A percentile compares a stretch with the other conserved stretches of the same genome.
phyloP scores from a whole-genome alignment of 768 basidiomycete species.

The Boletus sensibilis region DNA sequence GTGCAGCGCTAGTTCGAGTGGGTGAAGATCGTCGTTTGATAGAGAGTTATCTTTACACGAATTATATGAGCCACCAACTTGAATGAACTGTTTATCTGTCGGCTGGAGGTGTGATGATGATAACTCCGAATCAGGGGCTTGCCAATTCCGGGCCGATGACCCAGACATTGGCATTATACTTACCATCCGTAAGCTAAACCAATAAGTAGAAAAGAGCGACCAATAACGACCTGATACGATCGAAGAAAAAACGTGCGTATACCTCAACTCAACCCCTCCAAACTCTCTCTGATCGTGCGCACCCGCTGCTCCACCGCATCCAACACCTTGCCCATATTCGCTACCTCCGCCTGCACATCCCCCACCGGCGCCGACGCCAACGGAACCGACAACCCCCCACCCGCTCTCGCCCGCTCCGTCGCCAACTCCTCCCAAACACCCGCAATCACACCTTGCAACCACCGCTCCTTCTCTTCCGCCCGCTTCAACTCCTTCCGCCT shows the following conservation, averaged over 20 bases:
- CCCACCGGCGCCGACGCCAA: slow-evolving; percentile 20
- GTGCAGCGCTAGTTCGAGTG: background rate
- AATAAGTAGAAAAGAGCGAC: background rate
- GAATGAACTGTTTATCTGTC: too few relatives aligned
- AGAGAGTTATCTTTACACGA: background rate
- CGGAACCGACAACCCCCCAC: slow-evolving; percentile 15
- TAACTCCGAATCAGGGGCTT: too few relatives aligned
- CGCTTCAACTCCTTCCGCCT: slow-evolving; percentile 48
- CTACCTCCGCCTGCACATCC: slow-evolving; percentile 48
- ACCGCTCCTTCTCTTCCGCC: slow-evolving; percentile 69
- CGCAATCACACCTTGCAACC: slow-evolving; percentile 70
- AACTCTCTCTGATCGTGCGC: slow-evolving; percentile 42
- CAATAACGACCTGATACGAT: background rate
- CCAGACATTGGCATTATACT: too few relatives aligned
- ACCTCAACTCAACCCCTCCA: slow-evolving; percentile 34
- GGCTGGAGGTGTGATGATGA: too few relatives aligned
- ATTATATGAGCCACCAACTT: too few relatives aligned
- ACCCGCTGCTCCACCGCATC: slow-evolving; percentile 60
- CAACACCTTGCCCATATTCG: slow-evolving; percentile 47
- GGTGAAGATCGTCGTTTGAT: background rate
- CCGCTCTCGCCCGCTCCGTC: slow-evolving; percentile 37
- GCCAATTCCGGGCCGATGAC: too few relatives aligned
- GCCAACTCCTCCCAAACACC: slow-evolving; percentile 73
- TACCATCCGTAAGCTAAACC: background rate
- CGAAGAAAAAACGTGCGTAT: background rate